Conservation (phyloP, 306 rosid genomes). For the Lotus japonicus region DNA sequence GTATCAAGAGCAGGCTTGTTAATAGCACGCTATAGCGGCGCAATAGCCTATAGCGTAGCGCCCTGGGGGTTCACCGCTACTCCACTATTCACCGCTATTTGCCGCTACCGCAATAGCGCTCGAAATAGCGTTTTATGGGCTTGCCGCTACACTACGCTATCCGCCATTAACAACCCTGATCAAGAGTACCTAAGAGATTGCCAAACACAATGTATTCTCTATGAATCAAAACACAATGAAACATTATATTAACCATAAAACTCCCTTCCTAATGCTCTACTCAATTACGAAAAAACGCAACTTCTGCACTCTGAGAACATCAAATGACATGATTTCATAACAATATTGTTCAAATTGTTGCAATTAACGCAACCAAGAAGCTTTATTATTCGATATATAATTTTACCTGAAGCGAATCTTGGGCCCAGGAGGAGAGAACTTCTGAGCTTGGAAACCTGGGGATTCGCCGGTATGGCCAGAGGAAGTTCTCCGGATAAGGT, state of each 20-base stretch:
- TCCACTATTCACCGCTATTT: no score
- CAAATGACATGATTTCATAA: not conserved
- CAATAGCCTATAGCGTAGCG: no score
- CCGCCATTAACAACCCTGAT: no score
- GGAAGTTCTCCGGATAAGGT: conserved; percentile 89
- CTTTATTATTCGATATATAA: not conserved
- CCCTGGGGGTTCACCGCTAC: no score
- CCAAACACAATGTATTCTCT: not conserved
- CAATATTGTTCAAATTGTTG: not conserved
- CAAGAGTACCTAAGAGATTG: not conserved
- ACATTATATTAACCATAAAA: not conserved
- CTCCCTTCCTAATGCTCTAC: conserved; percentile 3
- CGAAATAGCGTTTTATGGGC: no score
- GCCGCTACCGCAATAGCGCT: no score
- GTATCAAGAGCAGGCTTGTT: not conserved
- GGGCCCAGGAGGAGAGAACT: conserved; percentile 58
- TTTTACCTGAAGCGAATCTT: conserved; percentile 81
- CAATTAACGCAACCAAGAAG: not conserved
- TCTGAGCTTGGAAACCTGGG: conserved; percentile 57
- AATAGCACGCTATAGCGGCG: no score
- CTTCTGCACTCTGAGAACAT: not conserved
- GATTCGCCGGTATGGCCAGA: conserved; percentile 57
- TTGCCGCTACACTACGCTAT: no score
- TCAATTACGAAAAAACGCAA: not conserved
- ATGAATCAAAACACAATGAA: not conserved